phyloP scores from a whole-genome alignment of 768 basidiomycete species.

The Nevesoporus exiguus region DNA sequence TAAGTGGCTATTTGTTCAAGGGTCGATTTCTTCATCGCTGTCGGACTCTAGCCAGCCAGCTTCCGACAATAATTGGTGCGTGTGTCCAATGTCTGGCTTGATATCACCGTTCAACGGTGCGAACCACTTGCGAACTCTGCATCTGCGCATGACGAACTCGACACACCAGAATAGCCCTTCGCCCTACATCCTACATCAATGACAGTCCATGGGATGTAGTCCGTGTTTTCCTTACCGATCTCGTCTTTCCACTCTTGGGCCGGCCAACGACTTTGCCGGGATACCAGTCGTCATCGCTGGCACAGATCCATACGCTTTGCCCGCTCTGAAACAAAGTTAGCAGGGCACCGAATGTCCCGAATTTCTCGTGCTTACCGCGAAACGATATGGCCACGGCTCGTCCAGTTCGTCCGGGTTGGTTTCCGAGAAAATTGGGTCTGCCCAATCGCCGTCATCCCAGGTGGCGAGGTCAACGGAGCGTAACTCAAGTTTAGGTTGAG shows the following conservation, averaged over 20 bases:
- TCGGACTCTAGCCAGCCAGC: slow-evolving; percentile 43
- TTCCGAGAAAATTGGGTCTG: slow-evolving; percentile 16
- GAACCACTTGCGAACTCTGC: slow-evolving; percentile 53
- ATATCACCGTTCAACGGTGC: slow-evolving; percentile 64
- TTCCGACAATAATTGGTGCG: slow-evolving; percentile 44
- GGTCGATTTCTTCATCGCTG: neutral
- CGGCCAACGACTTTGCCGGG: slow-evolving; percentile 46
- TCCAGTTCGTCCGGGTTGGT: slow-evolving; percentile 41
- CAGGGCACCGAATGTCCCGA: neutral
- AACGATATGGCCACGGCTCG: slow-evolving; percentile 51
- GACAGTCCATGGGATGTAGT: neutral
- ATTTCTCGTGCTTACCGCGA: slow-evolving; percentile 32
- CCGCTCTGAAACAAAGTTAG: slow-evolving; percentile 33
- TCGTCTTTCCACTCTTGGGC: slow-evolving; percentile 42
- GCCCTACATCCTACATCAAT: slow-evolving; percentile 32
- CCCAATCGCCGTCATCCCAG: slow-evolving; percentile 27
- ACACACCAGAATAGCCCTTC: slow-evolving; percentile 55
- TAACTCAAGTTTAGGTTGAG: slow-evolving; percentile 6
- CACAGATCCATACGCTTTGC: slow-evolving; percentile 52
- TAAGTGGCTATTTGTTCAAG: neutral
- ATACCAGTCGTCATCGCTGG: slow-evolving; percentile 49
- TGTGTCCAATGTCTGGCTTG: slow-evolving; percentile 52
- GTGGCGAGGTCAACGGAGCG: slow-evolving; percentile 23
- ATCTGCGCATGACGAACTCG: slow-evolving; percentile 35
- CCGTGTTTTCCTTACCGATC: slow-evolving; percentile 37